Evolutionary conservation across 441 rosid genomes (phyloP), one percentile per base, ranked within the genome.

Genomic region (Pelargonium myrrhifolium): DNA sequence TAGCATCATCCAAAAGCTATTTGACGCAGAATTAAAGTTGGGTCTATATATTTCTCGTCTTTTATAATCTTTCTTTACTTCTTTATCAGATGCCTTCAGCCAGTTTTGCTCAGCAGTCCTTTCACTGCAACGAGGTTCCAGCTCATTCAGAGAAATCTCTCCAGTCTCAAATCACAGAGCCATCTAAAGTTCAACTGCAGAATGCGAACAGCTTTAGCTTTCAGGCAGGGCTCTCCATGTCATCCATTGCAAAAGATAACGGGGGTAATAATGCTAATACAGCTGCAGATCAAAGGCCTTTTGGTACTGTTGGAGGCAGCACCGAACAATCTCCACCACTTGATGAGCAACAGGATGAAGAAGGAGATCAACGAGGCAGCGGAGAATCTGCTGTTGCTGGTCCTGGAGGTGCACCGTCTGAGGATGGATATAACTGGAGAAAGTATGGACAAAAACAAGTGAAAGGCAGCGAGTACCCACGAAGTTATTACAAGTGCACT

Each of bases 401-500:
- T 75, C 77, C 67, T 39, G 80, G 80, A 14, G 78, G 81, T 65
- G 84, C 92, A 14, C 87, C 87, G 47, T 83, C 88, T 11, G 90
- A 87, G 56, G 93, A 88, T 76, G 93, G 90, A 61, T 85, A 80
- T 37, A 87, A 85, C 72, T 87, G 93, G 93, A 80, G 90, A 73
- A 87, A 88, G 70, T 88, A 88, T 18, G 93, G 93, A 55, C 93
- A 85, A 65, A 88, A 88, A 75, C 80, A 84, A 40, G 93, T 88
- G 0, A 88, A 86, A 74, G 93, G 93, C 61, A 88, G 93, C 14
- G 90, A 88, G 65, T 86, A 83, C 76, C 90, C 90, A 0, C 78
- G 93, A 55, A 87, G 90, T 77, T 87, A 87, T 75, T 87, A 85
- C 84, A 87, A 86, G 67, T 88, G 93, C 70, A 86, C 93, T 6